Evolutionary conservation across 495 filamentous ascomycete genomes (phyloP).

Genomic region (Cercophora samala): DNA sequence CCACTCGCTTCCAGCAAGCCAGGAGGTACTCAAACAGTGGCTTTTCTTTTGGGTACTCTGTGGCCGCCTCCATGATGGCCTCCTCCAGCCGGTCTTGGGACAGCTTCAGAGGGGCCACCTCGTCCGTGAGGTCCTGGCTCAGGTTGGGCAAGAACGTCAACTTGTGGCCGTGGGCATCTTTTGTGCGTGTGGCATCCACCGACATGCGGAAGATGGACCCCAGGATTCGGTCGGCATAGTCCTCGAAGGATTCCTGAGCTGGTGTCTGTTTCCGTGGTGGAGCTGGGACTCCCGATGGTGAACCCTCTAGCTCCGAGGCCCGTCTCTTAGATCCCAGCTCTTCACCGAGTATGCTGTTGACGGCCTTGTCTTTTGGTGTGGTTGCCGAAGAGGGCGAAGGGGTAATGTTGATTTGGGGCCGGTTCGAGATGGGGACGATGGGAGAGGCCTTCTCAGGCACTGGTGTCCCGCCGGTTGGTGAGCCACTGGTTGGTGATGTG

Average conservation of each 20-base stretch:
- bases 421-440: conserved; percentile 6
- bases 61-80: conserved; percentile 62
- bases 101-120: conserved; percentile 56
- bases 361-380: conserved; percentile 10
- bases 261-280: conserved; percentile 30
- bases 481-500: conserved; percentile 14
- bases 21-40: conserved; percentile 76
- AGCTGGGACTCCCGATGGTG: conserved; percentile 20
- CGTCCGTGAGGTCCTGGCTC: conserved; percentile 63
- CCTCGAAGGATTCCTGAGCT: conserved; percentile 47
- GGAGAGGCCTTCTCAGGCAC: conserved; percentile 10
- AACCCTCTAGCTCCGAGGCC: conserved; percentile 29
- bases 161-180: conserved; percentile 58
- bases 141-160: conserved; percentile 58
- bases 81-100: conserved; percentile 63
- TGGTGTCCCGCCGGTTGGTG: conserved; percentile 8
- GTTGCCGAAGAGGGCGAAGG: conserved; percentile 11
- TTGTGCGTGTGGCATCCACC: conserved; percentile 55
- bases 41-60: conserved; percentile 37
- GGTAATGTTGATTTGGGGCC: conserved; percentile 34
- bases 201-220: conserved; percentile 69
- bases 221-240: conserved; percentile 69
- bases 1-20: conserved; percentile 79
- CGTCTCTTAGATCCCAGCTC: conserved; percentile 26
- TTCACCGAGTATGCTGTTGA: conserved; percentile 18